Evolutionary conservation across 2,329 filamentous ascomycete species (phyloP).

Genomic region (Aphanoascus verrucosus): DNA sequence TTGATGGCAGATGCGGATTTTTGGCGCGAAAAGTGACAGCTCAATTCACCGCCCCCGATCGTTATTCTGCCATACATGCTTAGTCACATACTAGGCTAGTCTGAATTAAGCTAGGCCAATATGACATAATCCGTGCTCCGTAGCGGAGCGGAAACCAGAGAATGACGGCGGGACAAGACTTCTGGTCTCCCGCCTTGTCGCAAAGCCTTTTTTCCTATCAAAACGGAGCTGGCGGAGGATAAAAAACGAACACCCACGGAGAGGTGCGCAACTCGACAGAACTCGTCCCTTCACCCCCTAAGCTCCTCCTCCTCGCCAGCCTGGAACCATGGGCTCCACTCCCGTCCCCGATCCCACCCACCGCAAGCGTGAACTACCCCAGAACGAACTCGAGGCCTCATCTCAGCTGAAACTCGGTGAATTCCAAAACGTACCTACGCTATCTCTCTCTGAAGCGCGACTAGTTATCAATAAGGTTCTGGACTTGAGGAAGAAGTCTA

Average conservation of each 20-base stretch:
- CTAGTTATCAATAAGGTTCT: conserved; percentile 86
- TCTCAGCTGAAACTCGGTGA: conserved; percentile 77
- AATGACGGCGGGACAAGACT: neutral
- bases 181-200: neutral
- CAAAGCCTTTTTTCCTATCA: neutral
- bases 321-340: conserved; percentile 9
- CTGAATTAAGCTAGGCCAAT: neutral
- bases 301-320: neutral
- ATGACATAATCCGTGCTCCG: neutral
- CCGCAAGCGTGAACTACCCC: conserved; percentile 34
- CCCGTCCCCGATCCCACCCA: conserved; percentile 20
- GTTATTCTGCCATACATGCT: neutral
- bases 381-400: conserved; percentile 72
- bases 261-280: too few species aligned
- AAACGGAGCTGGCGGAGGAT: neutral
- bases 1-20: neutral
- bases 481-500: conserved; percentile 64
- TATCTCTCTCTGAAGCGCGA: conserved; percentile 84
- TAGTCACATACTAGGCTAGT: neutral
- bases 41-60: neutral
- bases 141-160: neutral
- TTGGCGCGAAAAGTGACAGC: neutral
- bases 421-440: conserved; percentile 80
- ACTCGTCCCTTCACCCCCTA: too few species aligned
- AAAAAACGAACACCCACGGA: neutral